Conservation (phyloP, 345 rosid species). For the Orychophragmus violaceus region DNA sequence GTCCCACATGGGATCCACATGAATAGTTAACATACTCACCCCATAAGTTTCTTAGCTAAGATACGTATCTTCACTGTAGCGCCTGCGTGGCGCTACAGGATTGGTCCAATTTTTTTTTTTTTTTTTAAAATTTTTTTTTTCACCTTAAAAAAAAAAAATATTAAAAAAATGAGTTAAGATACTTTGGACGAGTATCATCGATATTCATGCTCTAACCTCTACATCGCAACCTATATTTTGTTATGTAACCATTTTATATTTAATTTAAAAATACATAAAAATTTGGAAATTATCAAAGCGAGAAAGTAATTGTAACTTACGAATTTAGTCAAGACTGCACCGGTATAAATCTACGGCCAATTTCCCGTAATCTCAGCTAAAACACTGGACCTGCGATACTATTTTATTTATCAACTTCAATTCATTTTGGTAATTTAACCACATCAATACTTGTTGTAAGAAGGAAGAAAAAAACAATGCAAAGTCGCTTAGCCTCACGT, state of each 20-base stretch:
- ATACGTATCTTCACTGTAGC: too few species aligned
- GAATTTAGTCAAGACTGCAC: neutral
- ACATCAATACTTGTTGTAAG: neutral
- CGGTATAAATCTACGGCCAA: conserved; percentile 3
- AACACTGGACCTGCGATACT: neutral
- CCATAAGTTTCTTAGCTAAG: too few species aligned
- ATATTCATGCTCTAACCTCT: too few species aligned
- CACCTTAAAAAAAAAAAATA: too few species aligned
- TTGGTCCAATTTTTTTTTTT: too few species aligned
- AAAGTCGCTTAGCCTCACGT: neutral
- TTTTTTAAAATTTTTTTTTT: too few species aligned
- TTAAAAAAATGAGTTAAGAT: too few species aligned
- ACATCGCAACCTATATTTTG: neutral
- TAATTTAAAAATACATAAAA: neutral
- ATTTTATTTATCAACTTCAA: neutral
- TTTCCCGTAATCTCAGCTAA: conserved; percentile 7
- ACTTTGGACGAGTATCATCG: too few species aligned
- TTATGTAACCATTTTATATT: neutral
- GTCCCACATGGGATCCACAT: too few species aligned
- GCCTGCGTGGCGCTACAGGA: too few species aligned
- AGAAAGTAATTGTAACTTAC: neutral
- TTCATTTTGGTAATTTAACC: neutral
- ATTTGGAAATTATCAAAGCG: neutral
- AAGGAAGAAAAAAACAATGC: neutral
- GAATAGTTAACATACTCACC: too few species aligned